Conservation (phyloP, 1,284 basidiomycete species). For the Apiotrichum veenhuisii region DNA sequence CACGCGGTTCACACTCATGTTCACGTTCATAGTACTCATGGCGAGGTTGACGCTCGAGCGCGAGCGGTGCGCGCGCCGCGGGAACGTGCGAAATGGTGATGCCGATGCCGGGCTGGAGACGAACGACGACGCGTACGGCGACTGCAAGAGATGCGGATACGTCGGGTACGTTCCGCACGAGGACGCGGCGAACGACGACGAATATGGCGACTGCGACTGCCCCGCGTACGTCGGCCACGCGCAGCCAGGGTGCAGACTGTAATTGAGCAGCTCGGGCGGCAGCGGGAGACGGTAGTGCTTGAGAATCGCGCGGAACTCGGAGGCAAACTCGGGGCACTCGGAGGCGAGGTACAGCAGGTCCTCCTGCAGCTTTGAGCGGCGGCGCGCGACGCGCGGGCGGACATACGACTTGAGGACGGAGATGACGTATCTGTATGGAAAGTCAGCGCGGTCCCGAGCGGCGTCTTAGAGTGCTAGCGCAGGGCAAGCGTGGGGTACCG, state of each 20-base stretch:
- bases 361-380: not conserved
- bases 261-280: not conserved
- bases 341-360: not conserved
- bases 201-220: not conserved
- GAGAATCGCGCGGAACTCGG: constrained; percentile 4
- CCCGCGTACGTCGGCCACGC: not conserved
- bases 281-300: constrained; percentile 2
- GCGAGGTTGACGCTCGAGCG: not conserved
- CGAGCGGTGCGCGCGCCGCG: not conserved
- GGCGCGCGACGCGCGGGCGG: not conserved
- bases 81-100: not conserved
- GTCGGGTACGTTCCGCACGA: no score
- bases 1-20: no score
- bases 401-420: not conserved
- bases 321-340: constrained; percentile 3
- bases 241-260: not conserved
- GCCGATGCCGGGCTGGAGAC: no score
- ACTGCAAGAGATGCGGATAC: no score
- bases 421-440: not conserved
- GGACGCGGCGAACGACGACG: no score
- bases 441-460: no score
- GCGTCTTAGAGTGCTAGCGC: no score
- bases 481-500: no score
- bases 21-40: no score
- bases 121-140: no score